Evolutionary conservation across 306 rosid species (phyloP), one percentile per base, ranked within the genome.

Genomic region (Biancaea sappan): DNA sequence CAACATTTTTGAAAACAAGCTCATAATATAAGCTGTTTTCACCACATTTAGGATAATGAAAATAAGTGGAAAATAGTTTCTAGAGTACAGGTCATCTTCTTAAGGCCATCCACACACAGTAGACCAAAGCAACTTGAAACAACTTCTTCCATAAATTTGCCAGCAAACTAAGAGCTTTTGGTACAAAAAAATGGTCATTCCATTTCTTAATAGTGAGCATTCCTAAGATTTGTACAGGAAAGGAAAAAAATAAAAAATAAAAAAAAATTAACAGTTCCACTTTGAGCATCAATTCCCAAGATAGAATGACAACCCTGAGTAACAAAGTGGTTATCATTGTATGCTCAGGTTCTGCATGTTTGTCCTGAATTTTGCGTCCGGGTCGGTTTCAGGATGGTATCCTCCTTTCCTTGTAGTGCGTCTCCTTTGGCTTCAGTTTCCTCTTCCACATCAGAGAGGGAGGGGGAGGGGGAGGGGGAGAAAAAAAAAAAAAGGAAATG

Each of bases 71-170:
- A 65, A 53, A 41, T 52, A 44, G 24, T 43, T 40, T 22, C 56
- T 35, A 2, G 21, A 28, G 38, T 22, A 73, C 48, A 64, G 16
- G 24, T 25, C 5, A 64, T 64, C 15, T 54, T 11, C n/a, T 54
- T 25, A 4, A 54, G n/a, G 2, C 34, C 34, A 28, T 29, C 77
- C 58, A 43, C 8, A 60, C 16, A 19, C 34, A 19, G 25, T 60
- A 34, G 60, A 26, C 6, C 52, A 60, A 73, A 43, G 34, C 29
- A 31, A 31, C 12, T 35, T 31, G n/a, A 26, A 19, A 44, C 15
- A 47, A 35, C 32, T 47, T 16, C 8, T 62, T 38, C 25, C 21
- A 78, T 38, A 53, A 35, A 51, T 78, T 62, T 24, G 38, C 37
- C 31, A 16, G 68, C 47, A n/a, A 65, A 9, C 56, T 31, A 69